Base-by-base conservation (phyloP, 169 alveolate genomes). In the Cryptosporidium andersoni region DNA sequence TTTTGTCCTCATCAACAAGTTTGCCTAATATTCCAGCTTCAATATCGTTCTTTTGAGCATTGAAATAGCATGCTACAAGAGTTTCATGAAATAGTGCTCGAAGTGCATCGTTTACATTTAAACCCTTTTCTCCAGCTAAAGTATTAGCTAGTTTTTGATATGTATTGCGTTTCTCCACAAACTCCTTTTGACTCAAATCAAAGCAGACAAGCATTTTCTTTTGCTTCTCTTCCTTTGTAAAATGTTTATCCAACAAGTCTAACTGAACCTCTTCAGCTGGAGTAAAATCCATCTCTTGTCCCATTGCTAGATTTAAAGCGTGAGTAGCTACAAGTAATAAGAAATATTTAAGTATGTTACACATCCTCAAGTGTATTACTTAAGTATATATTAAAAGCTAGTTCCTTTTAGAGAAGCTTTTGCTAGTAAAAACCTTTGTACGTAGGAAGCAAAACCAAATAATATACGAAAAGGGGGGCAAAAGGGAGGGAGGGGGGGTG, bases 51-150 rank as follows among this genome's bases (percentile, higher is more conserved):
- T 58, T 56, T 14, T 74, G 36, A 2, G 49, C 40, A 58, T 74
- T 74, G 68, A 74, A 74, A 51, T 74, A 74, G 14, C 85, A 74
- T 16, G 85, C 60, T 58, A 74, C 64, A n/a, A 74, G 67, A 25
- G 39, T 74, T 58, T 74, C 74, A 16, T 74, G 85, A 55, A 74
- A 74, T n/a, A 74, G 48, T 9, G 85, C 66, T 74, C 67, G 55
- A 12, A 74, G 48, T 8, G 85, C 85, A 58, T 74, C 85, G 43
- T 43, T 58, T 4, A 60, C 14, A 34, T 36, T 42, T 58, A 74
- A 16, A 45, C 11, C 12, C 4, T 74, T 60, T 40, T 74, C 7
- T 12, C 60, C 48, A 43, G 40, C 45, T 25, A 74, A 58, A 3
- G 68, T 43, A 16, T 7, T 51, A 6, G 85, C 85, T 48, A 74